Evolutionary conservation across 1,139 yeast genomes (phyloP), one percentile per base, ranked within the genome.

Genomic region (Arxiozyma bovina): DNA sequence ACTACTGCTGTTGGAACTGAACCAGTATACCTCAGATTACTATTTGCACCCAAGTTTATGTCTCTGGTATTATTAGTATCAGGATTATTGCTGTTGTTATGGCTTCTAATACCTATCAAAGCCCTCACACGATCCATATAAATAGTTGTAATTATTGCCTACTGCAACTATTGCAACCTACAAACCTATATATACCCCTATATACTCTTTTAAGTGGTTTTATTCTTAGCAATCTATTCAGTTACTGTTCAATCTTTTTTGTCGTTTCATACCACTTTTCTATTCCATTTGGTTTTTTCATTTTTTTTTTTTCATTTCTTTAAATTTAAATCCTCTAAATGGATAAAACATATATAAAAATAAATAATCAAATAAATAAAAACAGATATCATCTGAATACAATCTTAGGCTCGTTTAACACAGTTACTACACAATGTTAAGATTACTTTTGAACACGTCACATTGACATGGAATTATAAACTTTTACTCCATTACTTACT

Each of bases 91-190:
- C 7, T 20, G 18, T 17, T 41, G 23, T 42, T 47, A n/a, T 54
- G 45, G 18, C 56, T 42, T 30, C 54, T 57, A 30, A 50, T 43
- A 21, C 61, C 60, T 23, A 60, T 58, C 20, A 60, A 43, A 22
- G 55, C 53, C 45, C 61, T 54, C n/a, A 60, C 58, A 50, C 63
- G 55, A 43, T 58, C 58, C 63, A 60, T 44, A 34, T 44, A 44
- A 25, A 25, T 22, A 34, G n/a, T 7, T 25, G 9, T 43, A 15
- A 43, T 17, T 21, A 20, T 15, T 34, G 4, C 6, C 40, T 34
- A 34, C n/a, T 34, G 40, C 17, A 12, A 34, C 8, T 34, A 34
- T 34, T 34, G 40, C 40, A 34, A 34, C n/a, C 17, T 12, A 34
- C 40, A 15, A 34, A 34, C 40, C 17, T 15, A 34, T 4, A 34